These are phyloP conservation scores for Talaromyces verruculosus DNA, from an alignment of 2,329 filamentous ascomycete genomes.

Conservation along the genomic window DNA sequence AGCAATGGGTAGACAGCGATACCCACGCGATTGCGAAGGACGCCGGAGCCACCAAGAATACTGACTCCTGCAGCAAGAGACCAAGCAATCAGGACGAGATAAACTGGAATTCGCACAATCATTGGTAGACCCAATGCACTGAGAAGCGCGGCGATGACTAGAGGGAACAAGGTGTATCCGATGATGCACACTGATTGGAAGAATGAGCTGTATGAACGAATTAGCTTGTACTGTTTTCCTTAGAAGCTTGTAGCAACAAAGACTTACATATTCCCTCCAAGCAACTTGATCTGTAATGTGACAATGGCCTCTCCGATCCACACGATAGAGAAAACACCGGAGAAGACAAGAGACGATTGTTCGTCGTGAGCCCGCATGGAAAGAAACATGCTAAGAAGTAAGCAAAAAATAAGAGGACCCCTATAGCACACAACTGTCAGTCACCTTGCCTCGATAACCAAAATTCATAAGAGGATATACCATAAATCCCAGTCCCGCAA, in stretches of 20 bases:
- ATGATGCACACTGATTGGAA: conserved; percentile 98
- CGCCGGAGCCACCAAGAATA: conserved; percentile 91
- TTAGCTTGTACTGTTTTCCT: neutral
- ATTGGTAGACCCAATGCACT: conserved; percentile 77
- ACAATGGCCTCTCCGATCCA: conserved; percentile 97
- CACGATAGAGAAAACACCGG: conserved; percentile 91
- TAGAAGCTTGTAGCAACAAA: conserved; percentile 8
- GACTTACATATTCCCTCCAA: conserved; percentile 94
- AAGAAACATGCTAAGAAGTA: conserved; percentile 82
- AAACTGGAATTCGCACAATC: conserved; percentile 84
- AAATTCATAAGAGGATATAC: conserved; percentile 39
- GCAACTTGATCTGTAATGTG: conserved; percentile 93
- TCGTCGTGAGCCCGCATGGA: conserved; percentile 76
- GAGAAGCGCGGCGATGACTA: conserved; percentile 87
- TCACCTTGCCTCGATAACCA: neutral
- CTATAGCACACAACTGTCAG: conserved; percentile 35
- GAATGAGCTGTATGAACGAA: conserved; percentile 69
- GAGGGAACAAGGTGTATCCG: conserved; percentile 94
- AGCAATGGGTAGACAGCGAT: conserved; percentile 93
- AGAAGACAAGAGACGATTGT: conserved; percentile 88
- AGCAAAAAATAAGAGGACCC: conserved; percentile 92
- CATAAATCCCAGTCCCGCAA: conserved; percentile 97
- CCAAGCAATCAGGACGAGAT: conserved; percentile 85
- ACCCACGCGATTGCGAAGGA: conserved; percentile 89
- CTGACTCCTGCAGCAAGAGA: conserved; percentile 93